Evolutionary conservation across 352 stramenopile genomes (phyloP).

Genomic region (Pythium grandisporangium): DNA sequence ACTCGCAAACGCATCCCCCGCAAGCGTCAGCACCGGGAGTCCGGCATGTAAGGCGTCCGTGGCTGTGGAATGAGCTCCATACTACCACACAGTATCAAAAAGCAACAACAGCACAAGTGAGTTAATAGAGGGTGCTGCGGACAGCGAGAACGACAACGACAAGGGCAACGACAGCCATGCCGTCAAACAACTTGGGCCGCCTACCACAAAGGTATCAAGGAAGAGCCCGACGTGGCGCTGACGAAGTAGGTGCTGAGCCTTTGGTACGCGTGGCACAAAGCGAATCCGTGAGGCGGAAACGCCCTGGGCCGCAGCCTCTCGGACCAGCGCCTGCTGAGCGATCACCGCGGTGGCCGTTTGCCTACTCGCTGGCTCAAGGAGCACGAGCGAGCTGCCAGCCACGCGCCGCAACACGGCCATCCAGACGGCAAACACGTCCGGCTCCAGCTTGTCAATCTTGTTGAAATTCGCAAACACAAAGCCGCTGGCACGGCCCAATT

Average conservation of each 20-base stretch:
- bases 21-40: slow-evolving; percentile 84
- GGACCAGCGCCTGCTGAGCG: slow-evolving; percentile 37
- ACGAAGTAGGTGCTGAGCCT: slow-evolving; percentile 69
- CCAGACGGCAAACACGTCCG: slow-evolving; percentile 52
- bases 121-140: too few relatives aligned
- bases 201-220: slow-evolving; percentile 85
- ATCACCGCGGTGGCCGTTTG: slow-evolving; percentile 6
- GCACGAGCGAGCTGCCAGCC: slow-evolving; percentile 37
- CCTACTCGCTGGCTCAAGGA: slow-evolving; percentile 35
- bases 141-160: too few relatives aligned
- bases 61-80: slow-evolving; percentile 90
- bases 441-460: slow-evolving; percentile 82
- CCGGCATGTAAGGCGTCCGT: slow-evolving; percentile 81
- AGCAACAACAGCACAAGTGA: not conserved
- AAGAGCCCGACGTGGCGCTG: slow-evolving; percentile 77
- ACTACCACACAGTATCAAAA: slow-evolving; percentile 21
- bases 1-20: slow-evolving; percentile 48
- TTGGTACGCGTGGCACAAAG: slow-evolving; percentile 52
- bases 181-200: not conserved
- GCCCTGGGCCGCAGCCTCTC: slow-evolving; percentile 40
- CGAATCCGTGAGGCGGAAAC: slow-evolving; percentile 31
- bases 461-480: slow-evolving; percentile 85
- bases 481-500: too few relatives aligned
- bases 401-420: slow-evolving; percentile 56
- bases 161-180: too few relatives aligned